Percentiles rank a stretch among this genome's conserved stretches.
Evolutionary conservation across 2,329 filamentous ascomycete genomes (phyloP).

Genomic region (Cordyceps javanica): DNA sequence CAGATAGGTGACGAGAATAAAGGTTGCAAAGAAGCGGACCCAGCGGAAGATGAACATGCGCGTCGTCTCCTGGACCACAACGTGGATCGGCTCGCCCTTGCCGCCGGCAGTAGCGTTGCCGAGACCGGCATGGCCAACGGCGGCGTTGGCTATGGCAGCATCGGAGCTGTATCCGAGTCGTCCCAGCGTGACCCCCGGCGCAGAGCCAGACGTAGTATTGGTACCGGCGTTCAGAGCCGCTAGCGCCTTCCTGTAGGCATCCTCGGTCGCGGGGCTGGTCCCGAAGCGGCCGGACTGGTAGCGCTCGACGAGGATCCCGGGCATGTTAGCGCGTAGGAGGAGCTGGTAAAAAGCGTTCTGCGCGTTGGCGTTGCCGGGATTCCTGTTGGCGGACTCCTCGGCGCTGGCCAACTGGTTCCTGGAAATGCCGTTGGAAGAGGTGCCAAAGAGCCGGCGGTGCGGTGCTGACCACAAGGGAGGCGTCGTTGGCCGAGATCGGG

Average conservation of each 20-base stretch:
- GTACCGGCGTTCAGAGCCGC: conserved; percentile 26
- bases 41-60: conserved; percentile 79
- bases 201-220: conserved; percentile 20
- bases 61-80: conserved; percentile 87
- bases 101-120: conserved; percentile 46
- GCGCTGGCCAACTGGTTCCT: conserved; percentile 70
- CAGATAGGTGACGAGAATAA: conserved; percentile 72
- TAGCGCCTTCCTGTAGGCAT: conserved; percentile 72
- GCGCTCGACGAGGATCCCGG: conserved; percentile 83
- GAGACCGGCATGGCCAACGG: conserved; percentile 16
- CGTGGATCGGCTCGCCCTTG: conserved; percentile 84
- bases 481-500: neutral
- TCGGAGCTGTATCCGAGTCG: conserved; percentile 25
- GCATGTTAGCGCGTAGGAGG: conserved; percentile 85
- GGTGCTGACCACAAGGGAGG: neutral
- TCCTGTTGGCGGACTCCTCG: conserved; percentile 89
- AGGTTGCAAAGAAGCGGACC: conserved; percentile 79
- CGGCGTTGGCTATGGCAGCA: conserved; percentile 24
- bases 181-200: conserved; percentile 18
- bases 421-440: conserved; percentile 42
- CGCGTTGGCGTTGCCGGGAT: conserved; percentile 76
- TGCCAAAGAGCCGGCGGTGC: conserved; percentile 32
- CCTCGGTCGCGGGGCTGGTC: conserved; percentile 69
- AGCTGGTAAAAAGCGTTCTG: conserved; percentile 94
- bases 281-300: conserved; percentile 85